Conservation (phyloP, 768 basidiomycete species). For the Tremella mesenterica region DNA sequence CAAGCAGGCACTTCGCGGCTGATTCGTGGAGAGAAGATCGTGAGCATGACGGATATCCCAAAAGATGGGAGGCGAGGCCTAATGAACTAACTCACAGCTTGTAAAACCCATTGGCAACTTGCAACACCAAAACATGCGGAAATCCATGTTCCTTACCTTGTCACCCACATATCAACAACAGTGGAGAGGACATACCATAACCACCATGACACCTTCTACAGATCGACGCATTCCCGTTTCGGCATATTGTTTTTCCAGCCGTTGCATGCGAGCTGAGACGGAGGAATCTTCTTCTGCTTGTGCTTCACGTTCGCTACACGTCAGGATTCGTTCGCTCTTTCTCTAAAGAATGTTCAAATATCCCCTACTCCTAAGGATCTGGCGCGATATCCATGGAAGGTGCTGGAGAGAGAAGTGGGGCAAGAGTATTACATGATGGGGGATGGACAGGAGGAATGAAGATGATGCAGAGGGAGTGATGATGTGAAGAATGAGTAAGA, state of each 20-base stretch:
- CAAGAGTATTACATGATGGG: no score
- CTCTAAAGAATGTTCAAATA: no score
- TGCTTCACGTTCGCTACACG: constrained; percentile 75
- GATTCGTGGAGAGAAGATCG: neutral
- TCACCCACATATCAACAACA: neutral
- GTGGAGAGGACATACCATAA: constrained; percentile 22
- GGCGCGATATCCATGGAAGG: no score
- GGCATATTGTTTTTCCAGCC: constrained; percentile 92
- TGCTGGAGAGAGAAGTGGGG: neutral
- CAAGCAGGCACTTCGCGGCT: neutral
- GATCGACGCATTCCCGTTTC: constrained; percentile 92
- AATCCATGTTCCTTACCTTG: constrained; percentile 59
- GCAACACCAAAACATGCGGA: constrained; percentile 94
- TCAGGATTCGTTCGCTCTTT: neutral
- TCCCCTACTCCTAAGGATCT: no score
- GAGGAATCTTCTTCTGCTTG: constrained; percentile 97
- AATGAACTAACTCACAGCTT: constrained; percentile 86
- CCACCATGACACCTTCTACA: constrained; percentile 55
- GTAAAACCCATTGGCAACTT: constrained; percentile 98
- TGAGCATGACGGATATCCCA: no score
- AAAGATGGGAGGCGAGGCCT: constrained; percentile 2
- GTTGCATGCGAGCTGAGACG: constrained; percentile 84
- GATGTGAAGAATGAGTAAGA: no score
- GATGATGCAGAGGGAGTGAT: no score
- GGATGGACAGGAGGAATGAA: no score